Conservation (phyloP, 192 early-diverging fungal species). For the Dissophora globulifera region DNA sequence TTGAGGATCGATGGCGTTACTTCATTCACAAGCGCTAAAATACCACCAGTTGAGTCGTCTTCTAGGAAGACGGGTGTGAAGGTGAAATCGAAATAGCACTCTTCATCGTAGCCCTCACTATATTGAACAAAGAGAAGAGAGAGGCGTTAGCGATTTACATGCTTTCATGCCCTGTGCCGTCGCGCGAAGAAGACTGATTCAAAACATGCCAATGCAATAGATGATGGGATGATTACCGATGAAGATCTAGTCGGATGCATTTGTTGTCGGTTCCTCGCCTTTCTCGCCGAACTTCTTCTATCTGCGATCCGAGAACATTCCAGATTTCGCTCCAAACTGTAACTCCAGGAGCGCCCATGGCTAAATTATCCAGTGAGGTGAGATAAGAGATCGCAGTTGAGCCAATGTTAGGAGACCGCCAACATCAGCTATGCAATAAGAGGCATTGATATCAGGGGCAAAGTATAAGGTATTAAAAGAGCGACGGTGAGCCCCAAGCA, state of each 20-base stretch:
- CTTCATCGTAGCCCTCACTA: conserved; percentile 54
- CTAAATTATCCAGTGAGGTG: too few relatives aligned
- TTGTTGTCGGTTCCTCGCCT: conserved; percentile 26
- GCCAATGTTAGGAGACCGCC: too few relatives aligned
- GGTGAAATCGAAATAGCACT: conserved; percentile 56
- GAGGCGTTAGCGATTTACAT: conserved; percentile 1
- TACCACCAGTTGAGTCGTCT: conserved; percentile 40
- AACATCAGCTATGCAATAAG: too few relatives aligned
- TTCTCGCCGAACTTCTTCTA: conserved; percentile 3
- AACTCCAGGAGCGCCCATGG: conserved; percentile 34
- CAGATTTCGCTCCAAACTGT: conserved; percentile 49
- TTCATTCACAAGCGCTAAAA: conserved; percentile 50
- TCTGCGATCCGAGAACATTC: conserved; percentile 28
- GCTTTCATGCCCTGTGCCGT: too few relatives aligned
- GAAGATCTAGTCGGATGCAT: conserved; percentile 30
- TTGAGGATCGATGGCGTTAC: conserved; percentile 45
- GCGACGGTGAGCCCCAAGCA: too few relatives aligned
- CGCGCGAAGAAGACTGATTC: too few relatives aligned
- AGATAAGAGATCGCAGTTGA: too few relatives aligned
- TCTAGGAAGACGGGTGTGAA: conserved; percentile 48
- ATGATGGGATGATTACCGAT: conserved; percentile 21
- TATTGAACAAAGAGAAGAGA: not conserved
- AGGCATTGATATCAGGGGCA: too few relatives aligned
- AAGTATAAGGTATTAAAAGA: too few relatives aligned
- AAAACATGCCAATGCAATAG: not conserved